Base-by-base conservation (phyloP, 2,329 filamentous ascomycete species). In the Emmonsiellopsis sp. region DNA sequence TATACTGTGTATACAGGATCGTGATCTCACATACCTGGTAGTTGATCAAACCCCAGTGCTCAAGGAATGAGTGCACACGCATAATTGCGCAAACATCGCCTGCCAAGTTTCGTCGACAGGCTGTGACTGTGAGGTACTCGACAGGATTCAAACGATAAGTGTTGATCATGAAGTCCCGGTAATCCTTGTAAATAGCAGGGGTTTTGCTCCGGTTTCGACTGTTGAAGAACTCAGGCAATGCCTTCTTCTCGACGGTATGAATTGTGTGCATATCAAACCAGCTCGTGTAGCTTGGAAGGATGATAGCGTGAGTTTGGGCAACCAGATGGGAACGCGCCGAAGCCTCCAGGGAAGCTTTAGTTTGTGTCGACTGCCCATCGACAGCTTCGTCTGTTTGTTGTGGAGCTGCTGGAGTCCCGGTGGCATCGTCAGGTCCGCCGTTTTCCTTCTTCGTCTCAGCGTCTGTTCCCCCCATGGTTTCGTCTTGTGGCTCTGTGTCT, bases 81-180 rank as follows among this genome's bases (percentile, higher is more conserved):
- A 98, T 98, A 62, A 98, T 98, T 40, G 93, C 92, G 74, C 93
- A 98, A 34, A 98, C 93, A 71, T 98, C 93, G 59, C 93, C 93
- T 21, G 93, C 93, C 65, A 98, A 74, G 69, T 98, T 98, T 61
- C 93, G 83, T 58, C 93, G 82, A 68, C 93, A 98, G 49, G 93
- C 93, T 9, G 93, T 98, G 52, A 98, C 92, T 5, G 93, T 98
- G 53, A 98, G 79, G 66, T 98, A 98, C 70, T 98, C 93, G 52
- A 90, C 81, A 5, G 93, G 93, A 67, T 97, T 98, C 53, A 98
- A 76, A 39, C 93, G 86, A 72, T 98, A 98, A 11, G 93, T 97
- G 75, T 98, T 98, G 75, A 98, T 90, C 93, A 98, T 98, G 68
- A 98, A 98, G 67, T 98, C 93, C 62, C 93, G 86, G 72, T 98